These are phyloP conservation scores for Amanita subjunquillea DNA, from an alignment of 768 basidiomycete genomes.

Conservation along the genomic window DNA sequence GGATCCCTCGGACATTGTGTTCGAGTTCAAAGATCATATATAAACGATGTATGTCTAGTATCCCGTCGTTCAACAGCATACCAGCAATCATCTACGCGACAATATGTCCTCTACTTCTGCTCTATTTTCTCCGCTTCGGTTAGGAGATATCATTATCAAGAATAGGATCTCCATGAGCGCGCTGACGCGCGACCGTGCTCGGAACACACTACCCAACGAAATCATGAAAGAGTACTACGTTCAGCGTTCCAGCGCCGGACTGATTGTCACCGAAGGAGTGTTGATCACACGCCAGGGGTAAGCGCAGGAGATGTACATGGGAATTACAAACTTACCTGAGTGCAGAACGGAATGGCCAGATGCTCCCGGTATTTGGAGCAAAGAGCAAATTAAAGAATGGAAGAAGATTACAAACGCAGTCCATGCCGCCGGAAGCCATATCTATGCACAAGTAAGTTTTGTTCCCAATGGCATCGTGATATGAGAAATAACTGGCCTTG, in stretches of 20 bases:
- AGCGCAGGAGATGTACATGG: background rate
- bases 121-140: conserved; percentile 21
- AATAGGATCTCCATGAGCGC: conserved; percentile 32
- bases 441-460: conserved; percentile 31
- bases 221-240: conserved; percentile 30
- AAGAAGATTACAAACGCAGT: conserved; percentile 35
- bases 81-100: background rate
- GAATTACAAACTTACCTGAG: background rate
- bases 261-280: conserved; percentile 29
- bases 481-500: too few relatives aligned
- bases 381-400: conserved; percentile 34
- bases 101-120: background rate
- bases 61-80: background rate
- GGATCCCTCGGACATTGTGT: too few relatives aligned
- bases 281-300: conserved; percentile 33
- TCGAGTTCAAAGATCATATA: too few relatives aligned
- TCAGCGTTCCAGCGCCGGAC: conserved; percentile 29
- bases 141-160: conserved; percentile 23
- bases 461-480: background rate
- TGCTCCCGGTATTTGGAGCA: conserved; percentile 37
- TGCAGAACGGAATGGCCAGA: conserved; percentile 31
- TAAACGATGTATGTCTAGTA: too few relatives aligned
- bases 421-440: conserved; percentile 31
- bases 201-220: conserved; percentile 24
- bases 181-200: conserved; percentile 29